Evolutionary conservation across 208 protist genomes (phyloP), one percentile per base, ranked within the genome.

Genomic region (Vickermania spadyakhi): DNA sequence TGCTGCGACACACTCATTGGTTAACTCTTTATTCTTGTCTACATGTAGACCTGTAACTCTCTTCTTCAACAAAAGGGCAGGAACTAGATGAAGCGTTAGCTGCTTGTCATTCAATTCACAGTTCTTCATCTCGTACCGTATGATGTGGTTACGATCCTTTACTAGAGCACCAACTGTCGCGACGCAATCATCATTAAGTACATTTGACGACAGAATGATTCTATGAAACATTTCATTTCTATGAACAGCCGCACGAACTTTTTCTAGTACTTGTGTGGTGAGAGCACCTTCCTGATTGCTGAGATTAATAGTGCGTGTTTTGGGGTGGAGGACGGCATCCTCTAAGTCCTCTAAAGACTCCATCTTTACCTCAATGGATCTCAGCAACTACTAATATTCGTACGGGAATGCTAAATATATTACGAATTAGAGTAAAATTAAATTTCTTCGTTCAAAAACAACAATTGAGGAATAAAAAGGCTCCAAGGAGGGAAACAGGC

Each of bases 101-200:
- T 84, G 73, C 53, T 84, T 77, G 68, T 94, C 80, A n/a, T 59
- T 58, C 21, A 91, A 25, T 14, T 61, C 66, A 56, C 83, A 89
- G 53, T 82, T 73, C 22, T 64, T 55, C 45, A 86, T 64, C 45
- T 75, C 77, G 14, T 91, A 57, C 4, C 50, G 55, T 23, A 81
- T 59, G 49, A 94, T 71, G 41, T 75, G 66, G 13, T 58, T 73
- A 21, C 60, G 49, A 2, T 73, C 67, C 60, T 88, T 91, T 1
- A 94, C 29, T 28, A 91, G 72, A 1, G 77, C 68, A 28, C 72
- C 77, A 26, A 94, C 52, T 63, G 79, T 73, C 13, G 77, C 66
- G 60, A 88, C 51, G 26, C 68, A 73, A 41, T 91, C 82, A 28
- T 81, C 77, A 14, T 58, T 55, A 2, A 94, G 60, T 0, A 56